phyloP scores from a whole-genome alignment of 805 yeast genomes.

The Ogataea neopini region DNA sequence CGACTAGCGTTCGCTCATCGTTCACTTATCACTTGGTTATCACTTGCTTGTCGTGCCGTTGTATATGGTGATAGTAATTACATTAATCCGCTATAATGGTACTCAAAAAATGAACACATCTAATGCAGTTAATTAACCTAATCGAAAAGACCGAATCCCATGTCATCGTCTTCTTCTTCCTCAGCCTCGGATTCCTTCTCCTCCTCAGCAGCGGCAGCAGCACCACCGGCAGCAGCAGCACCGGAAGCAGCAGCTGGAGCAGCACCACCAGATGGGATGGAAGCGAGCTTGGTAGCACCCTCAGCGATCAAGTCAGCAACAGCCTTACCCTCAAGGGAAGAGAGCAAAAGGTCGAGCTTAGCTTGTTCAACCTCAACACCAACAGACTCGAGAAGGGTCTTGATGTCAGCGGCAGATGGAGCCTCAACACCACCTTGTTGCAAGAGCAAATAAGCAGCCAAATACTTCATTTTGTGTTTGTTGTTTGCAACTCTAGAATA shows the following conservation, averaged over 20 bases:
- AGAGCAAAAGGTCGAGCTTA: conserved; percentile 75
- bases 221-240: conserved; percentile 70
- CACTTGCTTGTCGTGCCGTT: too few relatives aligned
- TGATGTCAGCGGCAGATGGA: conserved; percentile 92
- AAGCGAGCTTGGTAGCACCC: conserved; percentile 95
- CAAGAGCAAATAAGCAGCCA: conserved; percentile 98
- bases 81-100: conserved; percentile 10
- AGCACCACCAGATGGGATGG: conserved; percentile 98
- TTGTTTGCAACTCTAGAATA: conserved; percentile 48
- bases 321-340: conserved; percentile 92
- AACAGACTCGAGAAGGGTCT: conserved; percentile 86
- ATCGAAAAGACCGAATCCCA: conserved; percentile 61
- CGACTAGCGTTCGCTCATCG: too few relatives aligned
- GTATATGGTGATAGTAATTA: neutral
- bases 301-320: conserved; percentile 87
- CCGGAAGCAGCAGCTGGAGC: conserved; percentile 76
- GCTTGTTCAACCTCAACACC: conserved; percentile 94
- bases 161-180: conserved; percentile 67
- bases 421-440: conserved; percentile 95
- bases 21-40: too few relatives aligned
- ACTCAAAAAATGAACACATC: conserved; percentile 1
- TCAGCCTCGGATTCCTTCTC: conserved; percentile 66
- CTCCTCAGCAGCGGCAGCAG: conserved; percentile 71
- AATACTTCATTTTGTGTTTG: conserved; percentile 72
- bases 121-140: conserved; percentile 21